Evolutionary conservation across 768 basidiomycete genomes (phyloP).

Genomic region (Trametes cinnabarina): DNA sequence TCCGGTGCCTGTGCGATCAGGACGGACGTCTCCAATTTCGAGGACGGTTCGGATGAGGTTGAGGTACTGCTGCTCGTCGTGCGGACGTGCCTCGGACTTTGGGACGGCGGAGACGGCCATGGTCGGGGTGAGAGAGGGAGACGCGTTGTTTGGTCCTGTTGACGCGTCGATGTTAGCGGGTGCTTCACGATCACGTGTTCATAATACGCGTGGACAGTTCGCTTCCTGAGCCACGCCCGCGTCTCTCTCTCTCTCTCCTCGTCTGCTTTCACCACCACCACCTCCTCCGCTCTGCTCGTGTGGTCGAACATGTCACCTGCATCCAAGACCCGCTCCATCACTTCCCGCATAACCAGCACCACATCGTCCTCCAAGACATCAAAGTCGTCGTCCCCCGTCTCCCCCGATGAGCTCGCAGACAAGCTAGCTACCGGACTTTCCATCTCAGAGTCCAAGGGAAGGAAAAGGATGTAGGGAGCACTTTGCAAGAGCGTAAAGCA

Average conservation of each 20-base stretch:
- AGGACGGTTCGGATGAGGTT: conserved; percentile 76
- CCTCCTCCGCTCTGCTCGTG: neutral
- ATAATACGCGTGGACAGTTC: neutral
- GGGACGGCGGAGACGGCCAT: neutral
- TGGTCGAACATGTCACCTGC: neutral
- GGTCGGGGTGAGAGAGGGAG: neutral
- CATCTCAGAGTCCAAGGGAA: conserved; percentile 28
- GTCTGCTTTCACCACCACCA: neutral
- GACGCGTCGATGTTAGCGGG: neutral
- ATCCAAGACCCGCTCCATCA: neutral
- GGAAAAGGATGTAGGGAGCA: conserved; percentile 25
- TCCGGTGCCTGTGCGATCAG: conserved; percentile 94
- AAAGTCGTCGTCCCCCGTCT: neutral
- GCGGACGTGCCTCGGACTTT: conserved; percentile 26
- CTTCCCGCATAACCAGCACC: neutral
- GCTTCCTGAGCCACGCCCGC: neutral
- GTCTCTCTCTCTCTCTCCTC: neutral
- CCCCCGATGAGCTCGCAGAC: conserved; percentile 26
- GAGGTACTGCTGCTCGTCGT: conserved; percentile 92
- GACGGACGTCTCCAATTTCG: conserved; percentile 69
- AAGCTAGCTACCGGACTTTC: conserved; percentile 25
- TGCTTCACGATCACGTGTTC: conserved; percentile 8
- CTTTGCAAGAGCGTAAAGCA: conserved; percentile 32
- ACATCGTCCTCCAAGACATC: conserved; percentile 10
- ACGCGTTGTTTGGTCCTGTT: conserved; percentile 13